phyloP scores from a whole-genome alignment of 164 flowering plant species.

The Kalanchoe fedtschenkoi region DNA sequence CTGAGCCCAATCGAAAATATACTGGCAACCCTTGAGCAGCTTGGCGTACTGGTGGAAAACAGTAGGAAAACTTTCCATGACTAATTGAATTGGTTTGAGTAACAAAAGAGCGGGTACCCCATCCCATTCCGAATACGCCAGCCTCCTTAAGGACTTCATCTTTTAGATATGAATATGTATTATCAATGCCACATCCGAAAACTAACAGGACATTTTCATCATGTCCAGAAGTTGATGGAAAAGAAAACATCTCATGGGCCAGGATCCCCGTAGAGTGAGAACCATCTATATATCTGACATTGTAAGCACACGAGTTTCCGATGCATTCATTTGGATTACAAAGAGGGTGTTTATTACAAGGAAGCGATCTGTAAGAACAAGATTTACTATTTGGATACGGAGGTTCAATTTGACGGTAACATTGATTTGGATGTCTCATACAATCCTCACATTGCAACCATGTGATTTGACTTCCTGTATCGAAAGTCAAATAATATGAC shows the following conservation, averaged over 20 bases:
- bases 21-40: background rate
- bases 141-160: background rate
- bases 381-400: background rate
- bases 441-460: constrained; percentile 5
- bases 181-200: constrained; percentile 4
- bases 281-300: background rate
- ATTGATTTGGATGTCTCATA: background rate
- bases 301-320: background rate
- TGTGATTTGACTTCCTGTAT: background rate
- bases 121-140: background rate
- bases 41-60: background rate
- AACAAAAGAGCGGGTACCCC: background rate
- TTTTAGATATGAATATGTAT: background rate
- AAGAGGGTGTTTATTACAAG: background rate
- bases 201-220: background rate
- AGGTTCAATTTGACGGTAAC: background rate
- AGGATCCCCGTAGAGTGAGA: background rate
- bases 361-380: background rate
- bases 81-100: background rate
- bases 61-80: background rate
- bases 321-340: background rate
- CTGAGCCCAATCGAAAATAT: background rate
- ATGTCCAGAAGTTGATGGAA: background rate
- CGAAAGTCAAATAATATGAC: background rate
- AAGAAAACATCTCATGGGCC: background rate